A percentile compares a stretch with the other conserved stretches of the same genome.
phyloP scores from a whole-genome alignment of 768 basidiomycete species.

The Crepidotus variabilis region DNA sequence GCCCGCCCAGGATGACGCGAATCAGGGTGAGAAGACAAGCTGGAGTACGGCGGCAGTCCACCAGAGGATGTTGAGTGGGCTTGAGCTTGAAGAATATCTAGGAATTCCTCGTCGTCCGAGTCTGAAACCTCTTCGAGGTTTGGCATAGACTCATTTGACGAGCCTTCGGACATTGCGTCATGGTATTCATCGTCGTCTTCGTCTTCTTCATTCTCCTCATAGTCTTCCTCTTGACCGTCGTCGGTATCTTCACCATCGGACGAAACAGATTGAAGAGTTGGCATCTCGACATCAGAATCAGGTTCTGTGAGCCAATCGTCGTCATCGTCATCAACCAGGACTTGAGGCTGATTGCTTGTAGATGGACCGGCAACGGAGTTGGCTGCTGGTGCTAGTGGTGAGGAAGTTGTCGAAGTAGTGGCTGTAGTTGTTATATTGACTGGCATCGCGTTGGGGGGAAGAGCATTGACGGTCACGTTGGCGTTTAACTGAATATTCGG shows the following conservation, averaged over 20 bases:
- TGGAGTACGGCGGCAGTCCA: neutral
- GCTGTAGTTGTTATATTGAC: too few species aligned
- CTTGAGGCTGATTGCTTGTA: neutral
- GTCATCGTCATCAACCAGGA: neutral
- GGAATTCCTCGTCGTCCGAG: neutral
- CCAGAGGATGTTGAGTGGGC: neutral
- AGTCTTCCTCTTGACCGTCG: neutral
- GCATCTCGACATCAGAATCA: neutral
- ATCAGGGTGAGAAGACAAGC: neutral
- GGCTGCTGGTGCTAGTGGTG: neutral
- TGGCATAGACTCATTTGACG: neutral
- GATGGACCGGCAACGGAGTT: neutral
- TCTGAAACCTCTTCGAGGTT: neutral
- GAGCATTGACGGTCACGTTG: too few species aligned
- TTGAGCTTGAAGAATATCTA: neutral
- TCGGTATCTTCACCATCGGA: neutral
- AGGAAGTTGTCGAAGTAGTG: neutral
- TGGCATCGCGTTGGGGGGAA: too few species aligned
- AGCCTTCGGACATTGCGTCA: neutral
- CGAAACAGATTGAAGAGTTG: neutral
- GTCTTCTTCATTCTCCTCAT: neutral
- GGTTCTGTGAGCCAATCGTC: neutral
- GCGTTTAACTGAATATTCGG: too few species aligned
- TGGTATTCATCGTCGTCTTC: neutral
- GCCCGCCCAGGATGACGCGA: constrained; percentile 1